Percentiles rank a stretch among this genome's conserved stretches.
Conservation (phyloP, 441 rosid genomes). For the Populus trichocarpa region DNA sequence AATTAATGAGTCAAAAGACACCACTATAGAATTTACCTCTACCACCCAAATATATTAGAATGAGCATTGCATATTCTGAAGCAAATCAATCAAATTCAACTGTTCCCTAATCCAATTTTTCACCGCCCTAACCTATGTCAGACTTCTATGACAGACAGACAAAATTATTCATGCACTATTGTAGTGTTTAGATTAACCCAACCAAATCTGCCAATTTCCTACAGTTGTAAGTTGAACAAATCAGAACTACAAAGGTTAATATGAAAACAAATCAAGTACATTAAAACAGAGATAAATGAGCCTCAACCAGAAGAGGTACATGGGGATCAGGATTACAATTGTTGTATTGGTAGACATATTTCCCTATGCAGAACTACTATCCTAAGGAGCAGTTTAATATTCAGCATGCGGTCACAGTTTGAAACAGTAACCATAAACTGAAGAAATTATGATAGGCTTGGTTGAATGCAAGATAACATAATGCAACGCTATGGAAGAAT, state of each 20-base stretch:
- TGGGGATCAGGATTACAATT: background rate
- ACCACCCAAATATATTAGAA: constrained; percentile 9
- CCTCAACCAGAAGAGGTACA: background rate
- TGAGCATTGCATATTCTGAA: constrained; percentile 6
- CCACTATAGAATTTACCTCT: constrained; percentile 20
- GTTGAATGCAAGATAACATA: background rate
- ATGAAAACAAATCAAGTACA: background rate
- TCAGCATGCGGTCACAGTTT: background rate
- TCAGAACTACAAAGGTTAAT: background rate
- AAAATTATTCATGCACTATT: background rate
- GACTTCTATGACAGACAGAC: background rate
- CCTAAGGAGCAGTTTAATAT: background rate
- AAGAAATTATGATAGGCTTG: background rate
- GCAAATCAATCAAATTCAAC: background rate
- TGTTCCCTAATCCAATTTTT: background rate
- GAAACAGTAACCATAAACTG: background rate
- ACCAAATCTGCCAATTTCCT: background rate
- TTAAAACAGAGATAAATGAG: background rate
- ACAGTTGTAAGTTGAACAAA: background rate
- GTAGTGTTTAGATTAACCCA: background rate
- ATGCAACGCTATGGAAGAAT: background rate
- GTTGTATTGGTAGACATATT: background rate
- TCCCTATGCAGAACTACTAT: background rate
- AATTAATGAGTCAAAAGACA: constrained; percentile 14
- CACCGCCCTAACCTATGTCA: background rate